Conservation (phyloP, 2,329 filamentous ascomycete species). For the Ilyonectria mors-panacis region DNA sequence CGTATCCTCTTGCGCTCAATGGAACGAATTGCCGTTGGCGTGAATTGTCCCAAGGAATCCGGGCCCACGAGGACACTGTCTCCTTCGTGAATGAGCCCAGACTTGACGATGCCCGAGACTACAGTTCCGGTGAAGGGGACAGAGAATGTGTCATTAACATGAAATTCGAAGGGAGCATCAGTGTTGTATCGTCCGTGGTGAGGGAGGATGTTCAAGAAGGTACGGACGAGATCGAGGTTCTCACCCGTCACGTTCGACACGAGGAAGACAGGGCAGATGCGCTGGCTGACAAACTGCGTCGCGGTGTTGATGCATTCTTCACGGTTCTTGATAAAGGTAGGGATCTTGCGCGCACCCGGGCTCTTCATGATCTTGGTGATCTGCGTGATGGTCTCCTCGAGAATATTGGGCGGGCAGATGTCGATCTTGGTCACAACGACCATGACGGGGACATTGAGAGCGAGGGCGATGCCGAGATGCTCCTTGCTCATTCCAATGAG, state of each 20-base stretch:
- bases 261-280: slow-evolving; percentile 97
- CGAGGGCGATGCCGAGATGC: slow-evolving; percentile 93
- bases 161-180: slow-evolving; percentile 91
- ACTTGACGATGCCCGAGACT: slow-evolving; percentile 93
- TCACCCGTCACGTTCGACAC: slow-evolving; percentile 98
- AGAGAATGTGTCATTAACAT: slow-evolving; percentile 97
- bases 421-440: slow-evolving; percentile 98
- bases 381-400: slow-evolving; percentile 93
- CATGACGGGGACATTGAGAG: slow-evolving; percentile 97
- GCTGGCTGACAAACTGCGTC: slow-evolving; percentile 93
- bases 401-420: slow-evolving; percentile 95
- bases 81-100: slow-evolving; percentile 89
- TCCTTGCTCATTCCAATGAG: slow-evolving; percentile 99
- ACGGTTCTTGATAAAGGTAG: slow-evolving; percentile 92
- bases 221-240: slow-evolving; percentile 89
- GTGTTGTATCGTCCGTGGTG: slow-evolving; percentile 94
- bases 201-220: slow-evolving; percentile 94
- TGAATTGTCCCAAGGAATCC: slow-evolving; percentile 91
- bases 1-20: slow-evolving; percentile 95
- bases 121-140: slow-evolving; percentile 98
- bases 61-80: slow-evolving; percentile 92
- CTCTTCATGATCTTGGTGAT: slow-evolving; percentile 94
- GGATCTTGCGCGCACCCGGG: slow-evolving; percentile 93
- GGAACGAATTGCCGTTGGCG: slow-evolving; percentile 86
- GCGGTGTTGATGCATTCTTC: slow-evolving; percentile 96